phyloP scores from a whole-genome alignment of 768 basidiomycete species.

The Candolleomyces efflorescens region DNA sequence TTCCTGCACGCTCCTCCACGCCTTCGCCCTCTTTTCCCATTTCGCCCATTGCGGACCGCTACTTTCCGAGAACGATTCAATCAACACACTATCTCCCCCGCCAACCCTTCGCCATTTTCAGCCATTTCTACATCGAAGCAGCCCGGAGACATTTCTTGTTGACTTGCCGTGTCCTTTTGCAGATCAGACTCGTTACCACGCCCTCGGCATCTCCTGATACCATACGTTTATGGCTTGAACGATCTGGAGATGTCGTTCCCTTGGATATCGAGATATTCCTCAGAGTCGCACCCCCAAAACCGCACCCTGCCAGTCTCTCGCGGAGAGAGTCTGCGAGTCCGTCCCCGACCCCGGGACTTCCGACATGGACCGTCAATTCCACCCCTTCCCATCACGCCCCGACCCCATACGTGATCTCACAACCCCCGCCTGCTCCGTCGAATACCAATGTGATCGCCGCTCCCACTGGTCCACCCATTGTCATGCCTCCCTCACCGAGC shows the following conservation, averaged over 20 bases:
- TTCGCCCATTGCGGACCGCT: neutral
- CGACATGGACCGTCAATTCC: conserved; percentile 30
- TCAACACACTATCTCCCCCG: neutral
- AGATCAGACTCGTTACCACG: conserved; percentile 74
- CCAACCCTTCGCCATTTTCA: neutral
- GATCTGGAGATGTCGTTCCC: conserved; percentile 64
- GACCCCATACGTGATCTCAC: conserved; percentile 30
- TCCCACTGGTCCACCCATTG: conserved; percentile 38
- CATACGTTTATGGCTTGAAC: conserved; percentile 78
- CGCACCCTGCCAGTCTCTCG: neutral
- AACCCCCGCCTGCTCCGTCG: conserved; percentile 23
- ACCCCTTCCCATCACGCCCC: conserved; percentile 25
- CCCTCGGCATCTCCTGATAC: conserved; percentile 71
- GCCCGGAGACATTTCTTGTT: conserved; percentile 4
- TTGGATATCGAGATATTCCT: conserved; percentile 81
- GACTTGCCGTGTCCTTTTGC: conserved; percentile 13
- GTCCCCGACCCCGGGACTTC: conserved; percentile 22
- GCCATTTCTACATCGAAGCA: neutral
- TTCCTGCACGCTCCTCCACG: neutral
- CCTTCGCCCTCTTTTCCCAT: neutral
- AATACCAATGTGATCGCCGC: conserved; percentile 22
- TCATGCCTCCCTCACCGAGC: conserved; percentile 43
- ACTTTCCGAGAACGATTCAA: neutral
- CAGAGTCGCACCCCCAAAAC: conserved; percentile 34
- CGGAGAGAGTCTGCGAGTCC: conserved; percentile 24